Base-by-base conservation (phyloP, 2,329 filamentous ascomycete species). In the Juglanconis juglandina region DNA sequence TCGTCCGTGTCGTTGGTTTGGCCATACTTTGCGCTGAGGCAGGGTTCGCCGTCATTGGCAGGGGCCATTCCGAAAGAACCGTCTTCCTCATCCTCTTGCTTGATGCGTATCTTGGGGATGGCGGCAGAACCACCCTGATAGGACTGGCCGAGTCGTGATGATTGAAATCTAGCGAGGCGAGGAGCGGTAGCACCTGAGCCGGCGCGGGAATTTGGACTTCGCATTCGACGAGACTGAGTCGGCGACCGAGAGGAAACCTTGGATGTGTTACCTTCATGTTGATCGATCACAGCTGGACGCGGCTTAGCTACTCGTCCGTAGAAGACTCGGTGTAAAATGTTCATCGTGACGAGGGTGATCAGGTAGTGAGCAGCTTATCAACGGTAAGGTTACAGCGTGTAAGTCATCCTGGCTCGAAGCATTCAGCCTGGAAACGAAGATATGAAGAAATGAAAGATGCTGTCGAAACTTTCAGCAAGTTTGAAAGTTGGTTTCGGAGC, bases 31-130 rank as follows among this genome's bases (percentile, higher is more conserved):
- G 44, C 37, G 39, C 10, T 32, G 42, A 49, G 3, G 34, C 39
- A 9, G 53, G 33, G 34, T 4, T 53, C n/a, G 32, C 30, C 11
- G 5, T 55, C n/a, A n/a, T 30, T 17, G 13, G 30, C 35, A 41
- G 32, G 39, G 3, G 24, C n/a, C 24, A 41, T 42, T 9, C 47
- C 34, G 8, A 39, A 14, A 24, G n/a, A 3, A 17, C 32, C 33
- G 1, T 56, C 54, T 11, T 56, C 51, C 4, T 46, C 34, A 7
- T 48, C 35, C 56, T 63, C 61, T 51, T 61, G 50, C 7, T 63
- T 63, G 17, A 63, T 56, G 17, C n/a, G 37, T 11, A 58, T 32
- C 4, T 24, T 32, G 4, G 41, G 30, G 6, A 35, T 37, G 3
- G 32, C 11, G 33, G 35, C 47, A 44, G 30, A n/a, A 46, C 30